Conservation (phyloP, 176 grass and related monocot genomes). For the Eragrostis curvula region DNA sequence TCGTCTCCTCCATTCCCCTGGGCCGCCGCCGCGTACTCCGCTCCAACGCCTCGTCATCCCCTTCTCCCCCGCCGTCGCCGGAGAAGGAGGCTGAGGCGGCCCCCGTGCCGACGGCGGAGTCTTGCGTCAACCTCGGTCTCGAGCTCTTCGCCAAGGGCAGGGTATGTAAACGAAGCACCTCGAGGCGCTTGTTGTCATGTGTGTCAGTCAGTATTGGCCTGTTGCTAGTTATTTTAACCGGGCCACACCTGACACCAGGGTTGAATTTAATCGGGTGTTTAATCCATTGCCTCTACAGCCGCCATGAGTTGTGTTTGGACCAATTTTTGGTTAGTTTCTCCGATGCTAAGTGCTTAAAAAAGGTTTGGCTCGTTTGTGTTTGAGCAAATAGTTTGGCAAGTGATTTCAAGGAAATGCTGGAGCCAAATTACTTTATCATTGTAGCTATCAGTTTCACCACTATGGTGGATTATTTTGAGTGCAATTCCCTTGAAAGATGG, state of each 20-base stretch:
- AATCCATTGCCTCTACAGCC: neutral
- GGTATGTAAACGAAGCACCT: slow-evolving; percentile 47
- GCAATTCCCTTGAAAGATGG: neutral
- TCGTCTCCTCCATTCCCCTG: neutral
- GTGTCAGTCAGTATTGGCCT: neutral
- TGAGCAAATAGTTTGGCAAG: neutral
- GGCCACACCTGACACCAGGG: neutral
- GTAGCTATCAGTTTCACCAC: neutral
- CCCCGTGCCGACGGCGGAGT: slow-evolving; percentile 63
- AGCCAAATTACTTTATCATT: neutral
- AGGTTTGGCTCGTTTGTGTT: neutral
- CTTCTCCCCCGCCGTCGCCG: slow-evolving; percentile 54
- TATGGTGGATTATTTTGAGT: neutral
- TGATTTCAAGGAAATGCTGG: no score
- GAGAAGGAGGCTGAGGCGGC: slow-evolving; percentile 41
- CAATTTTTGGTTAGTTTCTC: no score
- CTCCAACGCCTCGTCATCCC: slow-evolving; percentile 50
- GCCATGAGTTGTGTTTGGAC: neutral
- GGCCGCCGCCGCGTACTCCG: slow-evolving; percentile 33
- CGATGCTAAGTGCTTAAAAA: neutral
- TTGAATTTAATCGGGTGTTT: neutral
- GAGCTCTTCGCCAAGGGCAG: slow-evolving; percentile 90
- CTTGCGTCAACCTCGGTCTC: slow-evolving; percentile 83
- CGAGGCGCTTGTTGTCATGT: neutral
- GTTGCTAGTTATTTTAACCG: no score